A percentile compares a stretch with the other conserved stretches of the same genome.
Evolutionary conservation across 1,284 basidiomycete genomes (phyloP).

Genomic region (Heliocybe sulcata): DNA sequence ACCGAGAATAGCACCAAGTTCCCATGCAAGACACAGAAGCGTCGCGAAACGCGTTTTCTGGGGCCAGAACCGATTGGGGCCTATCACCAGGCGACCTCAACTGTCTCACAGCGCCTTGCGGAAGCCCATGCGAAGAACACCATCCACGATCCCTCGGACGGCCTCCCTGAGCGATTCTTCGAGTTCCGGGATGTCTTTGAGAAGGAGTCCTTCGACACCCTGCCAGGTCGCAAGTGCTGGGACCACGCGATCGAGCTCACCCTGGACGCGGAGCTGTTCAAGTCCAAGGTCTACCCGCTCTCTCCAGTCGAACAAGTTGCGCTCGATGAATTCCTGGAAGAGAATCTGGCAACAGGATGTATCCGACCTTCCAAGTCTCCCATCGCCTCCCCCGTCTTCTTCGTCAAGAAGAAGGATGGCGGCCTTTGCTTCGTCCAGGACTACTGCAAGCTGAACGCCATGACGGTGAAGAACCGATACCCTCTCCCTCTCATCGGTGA

Average conservation of each 20-base stretch:
- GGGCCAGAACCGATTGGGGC: too few species aligned
- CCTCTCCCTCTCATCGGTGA: slow-evolving; percentile 1
- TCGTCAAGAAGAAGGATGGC: slow-evolving; percentile 15
- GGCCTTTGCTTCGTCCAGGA: neutral
- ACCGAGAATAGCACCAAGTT: too few species aligned
- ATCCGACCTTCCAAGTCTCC: slow-evolving; percentile 15
- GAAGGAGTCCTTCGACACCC: slow-evolving; percentile 11
- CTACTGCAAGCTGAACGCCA: slow-evolving; percentile 5
- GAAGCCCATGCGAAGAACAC: too few species aligned
- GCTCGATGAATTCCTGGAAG: slow-evolving; percentile 16
- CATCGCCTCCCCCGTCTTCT: slow-evolving; percentile 24
- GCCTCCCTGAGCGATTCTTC: slow-evolving; percentile 9
- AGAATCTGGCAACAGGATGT: slow-evolving; percentile 13
- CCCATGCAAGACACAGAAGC: too few species aligned
- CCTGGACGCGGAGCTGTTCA: neutral
- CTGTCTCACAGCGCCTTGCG: too few species aligned
- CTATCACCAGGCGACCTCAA: too few species aligned
- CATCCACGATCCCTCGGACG: too few species aligned
- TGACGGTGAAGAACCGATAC: neutral
- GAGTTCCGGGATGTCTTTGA: slow-evolving; percentile 13
- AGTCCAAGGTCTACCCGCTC: slow-evolving; percentile 14
- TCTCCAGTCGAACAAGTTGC: slow-evolving; percentile 14
- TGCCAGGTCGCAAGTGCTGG: slow-evolving; percentile 13
- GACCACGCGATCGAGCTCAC: slow-evolving; percentile 10
- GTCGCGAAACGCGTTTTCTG: too few species aligned